Percentiles rank a stretch among this genome's conserved stretches.
Conservation (phyloP, 2,329 filamentous ascomycete species). For the Hypoxylon sp. region DNA sequence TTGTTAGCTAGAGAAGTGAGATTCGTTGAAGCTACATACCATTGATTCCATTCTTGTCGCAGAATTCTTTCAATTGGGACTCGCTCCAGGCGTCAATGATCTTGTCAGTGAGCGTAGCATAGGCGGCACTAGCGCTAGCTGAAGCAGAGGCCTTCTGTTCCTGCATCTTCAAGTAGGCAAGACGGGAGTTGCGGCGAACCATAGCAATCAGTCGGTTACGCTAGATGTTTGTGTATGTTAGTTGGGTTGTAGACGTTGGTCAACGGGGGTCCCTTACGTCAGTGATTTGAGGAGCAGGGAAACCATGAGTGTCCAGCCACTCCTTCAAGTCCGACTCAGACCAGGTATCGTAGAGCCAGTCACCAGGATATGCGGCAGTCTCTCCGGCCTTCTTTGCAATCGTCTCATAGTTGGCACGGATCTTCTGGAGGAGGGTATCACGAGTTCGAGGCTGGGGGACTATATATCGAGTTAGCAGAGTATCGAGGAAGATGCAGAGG, state of each 20-base stretch:
- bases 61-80: conserved; percentile 89
- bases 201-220: conserved; percentile 91
- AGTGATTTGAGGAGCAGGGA: conserved; percentile 86
- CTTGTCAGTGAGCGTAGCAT: conserved; percentile 83
- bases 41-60: conserved; percentile 87
- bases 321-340: conserved; percentile 93
- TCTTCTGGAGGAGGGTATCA: conserved; percentile 83
- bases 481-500: background rate
- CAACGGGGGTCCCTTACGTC: conserved; percentile 58
- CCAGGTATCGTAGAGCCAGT: conserved; percentile 95
- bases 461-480: conserved; percentile 41
- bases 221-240: conserved; percentile 50
- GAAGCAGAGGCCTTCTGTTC: conserved; percentile 72
- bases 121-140: conserved; percentile 77
- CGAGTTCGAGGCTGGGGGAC: conserved; percentile 89
- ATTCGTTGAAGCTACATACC: conserved; percentile 51
- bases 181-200: conserved; percentile 90
- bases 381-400: conserved; percentile 82
- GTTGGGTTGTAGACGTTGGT: background rate
- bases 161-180: conserved; percentile 79
- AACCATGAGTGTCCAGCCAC: conserved; percentile 91
- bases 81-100: conserved; percentile 94
- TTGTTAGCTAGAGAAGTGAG: conserved; percentile 36
- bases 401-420: conserved; percentile 85
- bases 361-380: conserved; percentile 87